Conservation (phyloP, 164 flowering plant species). For the Saururus chinensis region DNA sequence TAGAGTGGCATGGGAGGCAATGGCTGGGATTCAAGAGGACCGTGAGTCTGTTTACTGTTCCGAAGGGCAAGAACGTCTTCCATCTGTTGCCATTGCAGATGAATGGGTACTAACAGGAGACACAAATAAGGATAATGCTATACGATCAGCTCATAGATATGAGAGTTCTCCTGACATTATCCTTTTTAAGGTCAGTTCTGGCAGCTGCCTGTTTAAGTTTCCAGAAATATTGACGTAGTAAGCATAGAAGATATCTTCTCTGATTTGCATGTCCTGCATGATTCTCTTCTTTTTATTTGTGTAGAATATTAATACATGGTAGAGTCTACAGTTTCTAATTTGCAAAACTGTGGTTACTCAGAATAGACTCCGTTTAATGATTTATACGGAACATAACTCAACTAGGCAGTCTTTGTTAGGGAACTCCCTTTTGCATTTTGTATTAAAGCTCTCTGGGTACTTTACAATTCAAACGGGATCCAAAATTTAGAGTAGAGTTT, state of each 20-base stretch:
- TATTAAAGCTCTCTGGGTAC: too few species aligned
- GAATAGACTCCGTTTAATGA: too few species aligned
- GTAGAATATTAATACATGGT: too few species aligned
- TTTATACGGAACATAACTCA: too few species aligned
- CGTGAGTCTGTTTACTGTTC: constrained; percentile 39
- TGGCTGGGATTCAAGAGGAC: constrained; percentile 95
- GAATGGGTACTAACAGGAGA: constrained; percentile 97
- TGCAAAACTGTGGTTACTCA: too few species aligned
- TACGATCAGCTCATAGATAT: constrained; percentile 83
- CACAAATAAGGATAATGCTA: constrained; percentile 60
- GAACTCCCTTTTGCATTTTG: too few species aligned
- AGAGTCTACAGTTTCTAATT: too few species aligned
- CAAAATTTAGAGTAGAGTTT: too few species aligned
- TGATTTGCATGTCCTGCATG: background rate
- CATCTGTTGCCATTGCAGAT: constrained; percentile 77
- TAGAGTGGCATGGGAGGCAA: constrained; percentile 84
- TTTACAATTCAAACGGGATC: too few species aligned
- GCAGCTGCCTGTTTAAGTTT: background rate
- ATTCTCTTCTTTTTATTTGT: constrained; percentile 1
- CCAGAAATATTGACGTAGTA: background rate
- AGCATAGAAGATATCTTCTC: background rate
- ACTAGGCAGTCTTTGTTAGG: too few species aligned
- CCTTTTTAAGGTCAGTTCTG: constrained; percentile 69
- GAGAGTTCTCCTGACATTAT: constrained; percentile 91
- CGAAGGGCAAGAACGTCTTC: constrained; percentile 85